Evolutionary conservation across 2,329 filamentous ascomycete species (phyloP).

Genomic region (Bipolaris gigantea): DNA sequence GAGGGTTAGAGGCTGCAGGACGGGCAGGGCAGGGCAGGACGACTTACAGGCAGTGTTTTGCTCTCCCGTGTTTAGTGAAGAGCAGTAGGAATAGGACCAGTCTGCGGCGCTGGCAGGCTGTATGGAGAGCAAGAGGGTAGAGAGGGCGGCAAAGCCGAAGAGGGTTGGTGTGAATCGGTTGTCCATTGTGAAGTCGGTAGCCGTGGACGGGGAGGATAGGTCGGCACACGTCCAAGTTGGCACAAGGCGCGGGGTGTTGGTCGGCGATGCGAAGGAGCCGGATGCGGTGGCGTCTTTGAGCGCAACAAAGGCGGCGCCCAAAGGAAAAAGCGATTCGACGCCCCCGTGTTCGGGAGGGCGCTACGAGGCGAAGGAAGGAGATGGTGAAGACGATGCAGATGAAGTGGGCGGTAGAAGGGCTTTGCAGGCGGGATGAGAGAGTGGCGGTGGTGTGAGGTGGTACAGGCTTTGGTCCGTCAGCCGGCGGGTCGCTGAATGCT

Average conservation of each 20-base stretch:
- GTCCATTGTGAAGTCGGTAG: slow-evolving; percentile 19
- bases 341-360: slow-evolving; percentile 19
- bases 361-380: slow-evolving; percentile 1
- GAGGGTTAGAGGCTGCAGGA: slow-evolving; percentile 7
- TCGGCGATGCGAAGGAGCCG: slow-evolving; percentile 5
- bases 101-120: slow-evolving; percentile 4
- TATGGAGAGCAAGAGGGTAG: slow-evolving; percentile 21
- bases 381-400: neutral
- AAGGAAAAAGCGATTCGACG: slow-evolving; percentile 30
- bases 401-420: neutral
- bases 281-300: slow-evolving; percentile 10
- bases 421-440: slow-evolving; percentile 7
- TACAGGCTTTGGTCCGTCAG: neutral
- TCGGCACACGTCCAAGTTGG: neutral
- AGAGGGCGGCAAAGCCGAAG: slow-evolving; percentile 22
- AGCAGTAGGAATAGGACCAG: slow-evolving; percentile 45
- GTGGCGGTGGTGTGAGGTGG: slow-evolving; percentile 15
- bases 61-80: slow-evolving; percentile 48
- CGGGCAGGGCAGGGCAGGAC: neutral
- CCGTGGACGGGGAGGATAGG: slow-evolving; percentile 1
- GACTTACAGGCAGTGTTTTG: slow-evolving; percentile 41
- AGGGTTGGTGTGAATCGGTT: slow-evolving; percentile 10
- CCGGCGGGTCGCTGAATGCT: slow-evolving; percentile 1
- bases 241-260: neutral
- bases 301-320: slow-evolving; percentile 8